Base-by-base conservation (phyloP, 768 basidiomycete species). In the Russula abietina region DNA sequence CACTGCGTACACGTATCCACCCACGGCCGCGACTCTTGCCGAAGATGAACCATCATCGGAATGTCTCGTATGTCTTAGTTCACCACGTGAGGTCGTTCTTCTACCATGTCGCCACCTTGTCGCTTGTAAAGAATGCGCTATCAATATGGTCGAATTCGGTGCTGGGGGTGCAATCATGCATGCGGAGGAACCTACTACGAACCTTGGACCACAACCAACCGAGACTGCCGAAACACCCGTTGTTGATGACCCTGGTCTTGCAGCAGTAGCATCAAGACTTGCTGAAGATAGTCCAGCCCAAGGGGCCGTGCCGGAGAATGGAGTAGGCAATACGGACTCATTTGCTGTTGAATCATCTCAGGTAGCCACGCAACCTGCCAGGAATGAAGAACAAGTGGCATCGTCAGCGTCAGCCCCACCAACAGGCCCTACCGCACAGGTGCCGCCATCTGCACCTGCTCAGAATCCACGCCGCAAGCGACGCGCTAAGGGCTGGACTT, bases 81-180 rank as follows among this genome's bases (percentile, higher is more conserved):
- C 87, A 0, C 88, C 93, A 1, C 83, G 92, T 53, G 92, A 96
- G 70, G 94, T 98, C 46, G 92, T 98, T 8, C 83, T 98, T 14
- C 82, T 97, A 6, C 94, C 94, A 0, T 98, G 94, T 73, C 78
- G 94, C 52, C 94, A 98, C 75, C 81, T 98, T 33, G 94, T 98
- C 61, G 94, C 94, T 5, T 98, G 94, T 77, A 87, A 90, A 70
- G 94, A 96, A 51, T 98, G 94, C 70, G 94, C 94, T 0, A 75
- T 97, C 57, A 96, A 96, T 71, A 98, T 98, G 94, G 88, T 98
- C 54, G 94, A 98, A 73, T 98, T 93, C 72, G 94, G 94, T 32
- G 94, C 94, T 0, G 94, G 94, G 3, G 94, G 94, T 3, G 86
- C 80, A 53, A 89, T 96, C 55, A 81, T 80, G n/a, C 86, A 90